phyloP scores from a whole-genome alignment of 441 rosid genomes.

The Biscutella laevigata region DNA sequence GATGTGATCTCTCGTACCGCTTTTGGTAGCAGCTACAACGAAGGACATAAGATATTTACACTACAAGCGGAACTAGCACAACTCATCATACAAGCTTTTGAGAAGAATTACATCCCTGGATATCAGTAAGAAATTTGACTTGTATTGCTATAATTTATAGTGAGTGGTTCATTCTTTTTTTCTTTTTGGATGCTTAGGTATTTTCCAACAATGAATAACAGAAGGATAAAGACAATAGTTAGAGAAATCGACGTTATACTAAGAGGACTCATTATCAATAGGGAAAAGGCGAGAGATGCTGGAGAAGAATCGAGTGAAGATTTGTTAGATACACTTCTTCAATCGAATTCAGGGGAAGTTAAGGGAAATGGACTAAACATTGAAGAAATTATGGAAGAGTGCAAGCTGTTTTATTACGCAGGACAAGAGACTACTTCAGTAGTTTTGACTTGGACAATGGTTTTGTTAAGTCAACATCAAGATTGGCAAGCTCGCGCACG shows the following conservation, averaged over 20 bases:
- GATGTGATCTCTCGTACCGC: constrained; percentile 23
- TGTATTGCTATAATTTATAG: background rate
- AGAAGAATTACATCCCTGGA: constrained; percentile 15
- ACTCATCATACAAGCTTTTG: constrained; percentile 1
- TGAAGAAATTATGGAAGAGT: constrained; percentile 19
- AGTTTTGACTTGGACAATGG: constrained; percentile 19
- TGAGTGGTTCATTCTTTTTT: background rate
- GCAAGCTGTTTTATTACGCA: constrained; percentile 18
- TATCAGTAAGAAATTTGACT: constrained; percentile 9
- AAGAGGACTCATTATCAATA: constrained; percentile 13
- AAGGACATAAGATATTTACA: constrained; percentile 19
- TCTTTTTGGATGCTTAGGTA: background rate
- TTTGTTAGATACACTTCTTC: constrained; percentile 20
- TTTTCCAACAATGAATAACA: constrained; percentile 15
- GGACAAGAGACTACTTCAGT: constrained; percentile 24
- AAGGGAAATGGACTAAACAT: constrained; percentile 13
- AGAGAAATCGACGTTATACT: constrained; percentile 14
- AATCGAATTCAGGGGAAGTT: constrained; percentile 12
- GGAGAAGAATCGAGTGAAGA: constrained; percentile 17
- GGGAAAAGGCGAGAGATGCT: constrained; percentile 6
- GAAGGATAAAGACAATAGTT: constrained; percentile 16
- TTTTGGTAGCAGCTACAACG: constrained; percentile 22
- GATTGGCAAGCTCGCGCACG: constrained; percentile 21
- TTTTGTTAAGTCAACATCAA: constrained; percentile 21
- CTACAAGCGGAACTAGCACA: constrained; percentile 20